Evolutionary conservation across 257 asterid species (phyloP).

Genomic region (Parsonsia alboflavescens): DNA sequence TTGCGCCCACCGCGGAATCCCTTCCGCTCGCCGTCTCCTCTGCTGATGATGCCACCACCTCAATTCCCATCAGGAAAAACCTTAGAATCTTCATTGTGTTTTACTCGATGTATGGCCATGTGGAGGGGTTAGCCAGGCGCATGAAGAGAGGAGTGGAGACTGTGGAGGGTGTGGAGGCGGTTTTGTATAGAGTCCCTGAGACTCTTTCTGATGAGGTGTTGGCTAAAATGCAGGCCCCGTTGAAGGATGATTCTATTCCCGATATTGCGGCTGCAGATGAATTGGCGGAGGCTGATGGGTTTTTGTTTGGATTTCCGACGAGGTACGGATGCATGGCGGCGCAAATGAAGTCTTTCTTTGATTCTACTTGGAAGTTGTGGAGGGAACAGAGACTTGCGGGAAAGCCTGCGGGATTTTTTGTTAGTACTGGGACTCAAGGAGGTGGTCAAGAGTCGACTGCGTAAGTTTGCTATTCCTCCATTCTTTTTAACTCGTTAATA

Average conservation of each 20-base stretch:
- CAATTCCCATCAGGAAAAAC: conserved; percentile 14
- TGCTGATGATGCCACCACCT: conserved; percentile 14
- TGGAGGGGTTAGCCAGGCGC: conserved; percentile 73
- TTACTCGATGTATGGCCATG: conserved; percentile 98
- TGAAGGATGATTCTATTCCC: conserved; percentile 63
- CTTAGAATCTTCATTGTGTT: conserved; percentile 62
- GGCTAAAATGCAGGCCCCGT: conserved; percentile 66
- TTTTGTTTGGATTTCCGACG: conserved; percentile 90
- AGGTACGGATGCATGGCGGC: conserved; percentile 95
- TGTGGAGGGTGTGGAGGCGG: conserved; percentile 69
- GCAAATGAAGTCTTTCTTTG: conserved; percentile 95
- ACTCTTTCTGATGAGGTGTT: conserved; percentile 60
- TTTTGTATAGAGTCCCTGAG: conserved; percentile 73
- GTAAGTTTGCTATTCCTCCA: conserved; percentile 41
- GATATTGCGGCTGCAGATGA: conserved; percentile 53
- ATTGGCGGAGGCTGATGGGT: conserved; percentile 68
- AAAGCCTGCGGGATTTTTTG: conserved; percentile 92
- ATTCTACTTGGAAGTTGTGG: conserved; percentile 85
- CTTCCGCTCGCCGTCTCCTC: conserved; percentile 1
- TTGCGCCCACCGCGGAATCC: conserved; percentile 4
- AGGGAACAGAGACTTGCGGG: conserved; percentile 87
- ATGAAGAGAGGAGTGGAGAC: conserved; percentile 79
- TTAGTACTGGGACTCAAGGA: conserved; percentile 99
- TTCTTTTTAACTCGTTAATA: neutral
- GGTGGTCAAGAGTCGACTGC: conserved; percentile 99